Percentiles rank a stretch among this genome's conserved stretches.
These are phyloP conservation scores for Nasturtium officinale DNA, from an alignment of 345 rosid species.

Conservation along the genomic window DNA sequence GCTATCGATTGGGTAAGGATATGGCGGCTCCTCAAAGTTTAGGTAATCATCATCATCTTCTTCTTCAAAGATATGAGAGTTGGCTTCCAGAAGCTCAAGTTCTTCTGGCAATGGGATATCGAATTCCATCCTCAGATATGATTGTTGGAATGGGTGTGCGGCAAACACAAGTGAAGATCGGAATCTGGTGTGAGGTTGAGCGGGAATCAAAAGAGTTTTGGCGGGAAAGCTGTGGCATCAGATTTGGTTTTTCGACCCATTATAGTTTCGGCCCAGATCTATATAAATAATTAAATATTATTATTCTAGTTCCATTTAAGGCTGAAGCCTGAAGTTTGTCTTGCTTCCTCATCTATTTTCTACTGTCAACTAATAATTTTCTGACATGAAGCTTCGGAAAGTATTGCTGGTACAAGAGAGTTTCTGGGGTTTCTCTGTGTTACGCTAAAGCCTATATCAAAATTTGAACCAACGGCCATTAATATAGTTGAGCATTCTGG, in stretches of 20 bases:
- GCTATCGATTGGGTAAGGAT: constrained; percentile 37
- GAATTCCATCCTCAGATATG: constrained; percentile 51
- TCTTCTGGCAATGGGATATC: constrained; percentile 83
- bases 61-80: constrained; percentile 56
- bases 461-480: not conserved
- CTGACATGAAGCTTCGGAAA: not conserved
- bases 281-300: too few relatives aligned
- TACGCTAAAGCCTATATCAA: not conserved
- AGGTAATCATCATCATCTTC: constrained; percentile 42
- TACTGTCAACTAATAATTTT: not conserved
- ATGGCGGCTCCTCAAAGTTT: constrained; percentile 47
- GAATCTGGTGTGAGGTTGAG: constrained; percentile 30
- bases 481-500: not conserved
- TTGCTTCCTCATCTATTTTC: too few relatives aligned
- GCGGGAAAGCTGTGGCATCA: constrained; percentile 36
- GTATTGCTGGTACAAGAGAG: not conserved
- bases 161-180: constrained; percentile 11
- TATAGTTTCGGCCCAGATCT: constrained; percentile 8
- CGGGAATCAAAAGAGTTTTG: constrained; percentile 23
- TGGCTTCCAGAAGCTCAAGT: constrained; percentile 87
- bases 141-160: not conserved
- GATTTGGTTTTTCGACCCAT: constrained; percentile 11
- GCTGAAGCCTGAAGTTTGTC: too few relatives aligned
- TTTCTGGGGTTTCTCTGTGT: not conserved
- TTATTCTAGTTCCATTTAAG: too few relatives aligned